A percentile compares a stretch with the other conserved stretches of the same genome.
These are phyloP conservation scores for Furculomyces boomerangus DNA, from an alignment of 371 early-diverging fungal genomes.

Conservation along the genomic window DNA sequence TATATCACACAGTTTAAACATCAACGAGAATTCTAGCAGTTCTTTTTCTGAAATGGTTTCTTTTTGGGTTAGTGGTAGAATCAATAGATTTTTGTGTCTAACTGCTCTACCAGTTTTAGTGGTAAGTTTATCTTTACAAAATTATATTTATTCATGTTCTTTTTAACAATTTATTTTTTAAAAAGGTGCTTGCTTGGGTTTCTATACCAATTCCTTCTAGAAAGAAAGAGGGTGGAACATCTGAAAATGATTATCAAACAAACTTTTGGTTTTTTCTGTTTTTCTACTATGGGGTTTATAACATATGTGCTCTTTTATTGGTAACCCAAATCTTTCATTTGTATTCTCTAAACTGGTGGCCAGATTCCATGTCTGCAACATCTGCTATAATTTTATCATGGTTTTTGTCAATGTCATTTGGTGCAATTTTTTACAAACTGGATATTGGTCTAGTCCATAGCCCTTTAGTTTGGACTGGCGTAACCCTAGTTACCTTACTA, in stretches of 20 bases:
- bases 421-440: conserved; percentile 31
- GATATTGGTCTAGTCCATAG: conserved; percentile 25
- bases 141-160: neutral
- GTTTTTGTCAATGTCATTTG: conserved; percentile 35
- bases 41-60: neutral
- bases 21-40: neutral
- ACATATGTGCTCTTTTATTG: conserved; percentile 41
- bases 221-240: neutral
- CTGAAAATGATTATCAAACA: conserved; percentile 15
- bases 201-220: conserved; percentile 19
- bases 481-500: conserved; percentile 49
- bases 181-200: conserved; percentile 18
- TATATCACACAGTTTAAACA: conserved; percentile 8
- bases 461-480: conserved; percentile 41
- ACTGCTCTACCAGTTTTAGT: neutral
- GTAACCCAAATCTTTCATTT: conserved; percentile 53
- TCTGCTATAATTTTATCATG: conserved; percentile 41
- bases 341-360: conserved; percentile 65
- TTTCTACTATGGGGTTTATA: conserved; percentile 56
- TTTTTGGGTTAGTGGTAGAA: neutral
- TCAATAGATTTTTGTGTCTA: neutral
- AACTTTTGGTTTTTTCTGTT: conserved; percentile 59
- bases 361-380: conserved; percentile 34
- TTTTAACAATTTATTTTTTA: neutral
- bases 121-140: neutral